Percentiles rank a stretch among this genome's conserved stretches.
Evolutionary conservation across 768 basidiomycete species (phyloP).

Genomic region (Hydnomerulius pinastri): DNA sequence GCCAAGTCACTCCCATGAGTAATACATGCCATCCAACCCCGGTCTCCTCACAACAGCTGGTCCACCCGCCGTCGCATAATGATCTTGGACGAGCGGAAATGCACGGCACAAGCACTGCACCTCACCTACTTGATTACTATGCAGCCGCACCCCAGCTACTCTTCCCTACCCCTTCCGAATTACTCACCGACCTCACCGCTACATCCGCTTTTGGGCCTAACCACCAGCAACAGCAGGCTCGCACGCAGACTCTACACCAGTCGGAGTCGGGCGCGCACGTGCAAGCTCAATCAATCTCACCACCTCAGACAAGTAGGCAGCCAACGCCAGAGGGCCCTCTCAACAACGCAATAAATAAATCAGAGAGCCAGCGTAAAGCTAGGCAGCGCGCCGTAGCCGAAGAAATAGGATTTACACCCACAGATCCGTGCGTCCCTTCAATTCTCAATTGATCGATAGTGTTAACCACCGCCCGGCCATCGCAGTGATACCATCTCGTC

Average conservation of each 20-base stretch:
- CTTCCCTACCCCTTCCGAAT: constrained; percentile 68
- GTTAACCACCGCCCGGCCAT: neutral
- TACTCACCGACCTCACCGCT: constrained; percentile 47
- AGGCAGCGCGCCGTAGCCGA: constrained; percentile 59
- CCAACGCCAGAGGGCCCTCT: constrained; percentile 14
- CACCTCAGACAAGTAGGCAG: constrained; percentile 5
- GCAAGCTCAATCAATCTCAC: constrained; percentile 11
- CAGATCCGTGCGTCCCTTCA: constrained; percentile 54
- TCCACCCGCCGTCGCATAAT: constrained; percentile 11
- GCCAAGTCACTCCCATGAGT: constrained; percentile 6
- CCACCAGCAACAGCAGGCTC: constrained; percentile 4
- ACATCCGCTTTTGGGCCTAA: neutral
- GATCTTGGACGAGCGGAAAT: neutral
- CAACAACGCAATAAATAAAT: constrained; percentile 24
- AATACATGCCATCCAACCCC: constrained; percentile 7
- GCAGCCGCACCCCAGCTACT: constrained; percentile 33
- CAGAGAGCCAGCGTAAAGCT: constrained; percentile 56
- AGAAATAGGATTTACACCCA: constrained; percentile 55
- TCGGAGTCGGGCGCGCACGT: too few species aligned
- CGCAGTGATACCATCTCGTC: constrained; percentile 71
- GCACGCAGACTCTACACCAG: too few species aligned
- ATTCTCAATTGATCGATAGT: neutral
- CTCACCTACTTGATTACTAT: constrained; percentile 23
- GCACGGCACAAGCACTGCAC: neutral
- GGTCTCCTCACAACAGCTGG: constrained; percentile 12